Percentiles rank a stretch among this genome's conserved stretches.
These are phyloP conservation scores for Dactylellina cionopaga DNA, from an alignment of 2,329 filamentous ascomycete species.

Conservation along the genomic window DNA sequence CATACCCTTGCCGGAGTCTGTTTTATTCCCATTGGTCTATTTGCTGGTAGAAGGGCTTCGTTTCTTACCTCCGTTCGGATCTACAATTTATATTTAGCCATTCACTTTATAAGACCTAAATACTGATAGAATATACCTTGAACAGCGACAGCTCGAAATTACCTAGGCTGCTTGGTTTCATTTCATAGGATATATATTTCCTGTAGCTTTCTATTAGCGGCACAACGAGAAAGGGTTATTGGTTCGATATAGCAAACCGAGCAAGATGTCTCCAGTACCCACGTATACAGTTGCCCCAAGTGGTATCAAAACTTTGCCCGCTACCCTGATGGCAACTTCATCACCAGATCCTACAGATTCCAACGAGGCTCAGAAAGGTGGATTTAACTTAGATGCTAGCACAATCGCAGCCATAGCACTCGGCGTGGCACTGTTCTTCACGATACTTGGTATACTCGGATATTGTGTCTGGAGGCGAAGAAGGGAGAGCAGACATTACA, in stretches of 20 bases:
- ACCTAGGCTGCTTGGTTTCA: too few species aligned
- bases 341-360: not conserved
- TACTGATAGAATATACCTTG: too few species aligned
- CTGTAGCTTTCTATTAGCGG: too few species aligned
- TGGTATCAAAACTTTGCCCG: constrained; percentile 7
- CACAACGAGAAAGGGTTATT: too few species aligned
- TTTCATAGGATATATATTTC: too few species aligned
- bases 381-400: constrained; percentile 16
- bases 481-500: not conserved
- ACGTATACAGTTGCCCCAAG: not conserved
- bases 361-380: not conserved
- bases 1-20: too few species aligned
- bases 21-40: too few species aligned
- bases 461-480: constrained; percentile 26
- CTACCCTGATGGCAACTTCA: constrained; percentile 8
- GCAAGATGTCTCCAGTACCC: constrained; percentile 31
- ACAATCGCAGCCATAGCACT: constrained; percentile 40
- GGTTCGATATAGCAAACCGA: not conserved
- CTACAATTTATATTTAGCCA: too few species aligned
- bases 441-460: constrained; percentile 9
- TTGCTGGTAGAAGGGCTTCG: too few species aligned
- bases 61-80: too few species aligned
- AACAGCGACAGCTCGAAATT: too few species aligned
- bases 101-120: too few species aligned
- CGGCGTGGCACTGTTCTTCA: constrained; percentile 33